Evolutionary conservation across 192 early-diverging fungal species (phyloP).

Genomic region (Ambispora gerdemannii): DNA sequence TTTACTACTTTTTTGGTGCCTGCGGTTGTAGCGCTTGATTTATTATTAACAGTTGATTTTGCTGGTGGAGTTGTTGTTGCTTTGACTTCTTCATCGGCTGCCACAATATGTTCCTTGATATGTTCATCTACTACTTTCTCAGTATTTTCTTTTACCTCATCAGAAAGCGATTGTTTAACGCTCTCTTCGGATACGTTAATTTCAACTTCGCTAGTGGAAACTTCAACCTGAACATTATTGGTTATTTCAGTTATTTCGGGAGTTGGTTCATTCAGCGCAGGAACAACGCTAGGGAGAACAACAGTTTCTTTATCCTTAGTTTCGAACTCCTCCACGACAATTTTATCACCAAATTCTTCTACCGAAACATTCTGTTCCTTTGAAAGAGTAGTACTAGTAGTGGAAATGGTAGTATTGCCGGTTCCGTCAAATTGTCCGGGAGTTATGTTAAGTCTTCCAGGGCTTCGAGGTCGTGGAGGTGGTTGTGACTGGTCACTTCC

Average conservation of each 20-base stretch:
- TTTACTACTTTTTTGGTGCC: not conserved
- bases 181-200: not conserved
- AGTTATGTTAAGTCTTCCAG: not conserved
- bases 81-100: not conserved
- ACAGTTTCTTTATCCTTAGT: not conserved
- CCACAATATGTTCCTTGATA: not conserved
- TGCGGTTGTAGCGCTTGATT: not conserved
- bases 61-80: not conserved
- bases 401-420: not conserved
- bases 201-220: too few relatives aligned
- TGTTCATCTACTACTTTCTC: not conserved
- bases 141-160: not conserved
- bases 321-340: not conserved
- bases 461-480: slow-evolving; percentile 9
- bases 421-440: not conserved
- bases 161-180: not conserved
- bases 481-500: slow-evolving; percentile 1
- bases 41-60: not conserved
- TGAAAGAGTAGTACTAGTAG: not conserved
- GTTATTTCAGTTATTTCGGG: not conserved
- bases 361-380: not conserved
- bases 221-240: too few relatives aligned
- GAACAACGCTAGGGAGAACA: not conserved
- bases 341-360: not conserved
- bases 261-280: not conserved